Evolutionary conservation across 108 stramenopile genomes (phyloP).

Genomic region (Fragilariopsis cylindrus): DNA sequence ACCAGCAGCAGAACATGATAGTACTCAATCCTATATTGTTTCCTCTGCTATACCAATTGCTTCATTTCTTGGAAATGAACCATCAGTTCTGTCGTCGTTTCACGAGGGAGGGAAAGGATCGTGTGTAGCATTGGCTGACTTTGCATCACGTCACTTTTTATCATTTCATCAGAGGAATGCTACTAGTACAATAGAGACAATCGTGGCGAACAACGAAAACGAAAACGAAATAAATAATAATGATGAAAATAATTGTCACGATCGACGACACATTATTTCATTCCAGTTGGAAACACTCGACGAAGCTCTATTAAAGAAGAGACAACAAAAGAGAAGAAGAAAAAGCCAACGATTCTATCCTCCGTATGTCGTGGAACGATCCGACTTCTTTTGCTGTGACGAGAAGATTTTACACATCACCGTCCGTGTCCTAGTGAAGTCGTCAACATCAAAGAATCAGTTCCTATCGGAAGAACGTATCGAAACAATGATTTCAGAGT

Average conservation of each 20-base stretch:
- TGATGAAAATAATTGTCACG: conserved; percentile 44
- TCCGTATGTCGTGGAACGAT: conserved; percentile 77
- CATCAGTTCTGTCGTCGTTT: not conserved
- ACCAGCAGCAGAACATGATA: no score
- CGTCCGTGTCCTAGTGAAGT: not conserved
- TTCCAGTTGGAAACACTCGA: conserved; percentile 43
- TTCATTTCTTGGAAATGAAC: not conserved
- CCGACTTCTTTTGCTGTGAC: conserved; percentile 49
- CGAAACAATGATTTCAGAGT: not conserved
- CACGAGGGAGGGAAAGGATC: conserved; percentile 6
- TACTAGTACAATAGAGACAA: not conserved
- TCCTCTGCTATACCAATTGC: not conserved
- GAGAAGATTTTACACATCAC: conserved; percentile 31
- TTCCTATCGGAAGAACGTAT: not conserved
- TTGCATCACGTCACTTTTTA: not conserved
- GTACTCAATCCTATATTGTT: not conserved
- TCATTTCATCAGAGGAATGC: not conserved
- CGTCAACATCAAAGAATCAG: not conserved
- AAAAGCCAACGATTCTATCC: conserved; percentile 1
- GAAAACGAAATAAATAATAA: conserved; percentile 1
- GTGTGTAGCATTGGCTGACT: conserved; percentile 12
- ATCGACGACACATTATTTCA: not conserved
- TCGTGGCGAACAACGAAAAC: not conserved
- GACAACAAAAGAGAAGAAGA: conserved; percentile 17
- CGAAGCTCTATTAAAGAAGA: conserved; percentile 26